A percentile compares a stretch with the other conserved stretches of the same genome.
These are phyloP conservation scores for Xenosphaeropsis pyriputrescens DNA, from an alignment of 2,329 filamentous ascomycete genomes.

Conservation along the genomic window DNA sequence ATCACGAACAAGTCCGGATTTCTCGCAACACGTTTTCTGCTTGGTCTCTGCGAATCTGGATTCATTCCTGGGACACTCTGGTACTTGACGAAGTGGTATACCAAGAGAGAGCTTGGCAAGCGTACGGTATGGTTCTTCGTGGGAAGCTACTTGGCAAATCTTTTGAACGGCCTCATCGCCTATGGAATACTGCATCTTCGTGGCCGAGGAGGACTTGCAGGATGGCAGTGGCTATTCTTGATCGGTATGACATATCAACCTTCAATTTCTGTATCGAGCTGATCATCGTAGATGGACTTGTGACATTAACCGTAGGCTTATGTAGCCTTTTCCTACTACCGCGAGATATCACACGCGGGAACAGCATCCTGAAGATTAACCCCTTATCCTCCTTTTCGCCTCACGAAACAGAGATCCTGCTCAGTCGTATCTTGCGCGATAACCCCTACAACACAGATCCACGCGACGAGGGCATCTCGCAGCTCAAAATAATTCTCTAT, in stretches of 20 bases:
- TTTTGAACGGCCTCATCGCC: slow-evolving; percentile 11
- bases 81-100: slow-evolving; percentile 15
- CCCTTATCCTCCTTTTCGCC: no score
- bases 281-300: slow-evolving; percentile 6
- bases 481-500: no score
- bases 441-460: slow-evolving; percentile 26
- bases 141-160: slow-evolving; percentile 8
- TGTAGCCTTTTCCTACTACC: slow-evolving; percentile 11
- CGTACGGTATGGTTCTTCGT: slow-evolving; percentile 13
- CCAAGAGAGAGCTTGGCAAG: slow-evolving; percentile 11
- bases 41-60: slow-evolving; percentile 13
- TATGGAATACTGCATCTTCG: slow-evolving; percentile 12
- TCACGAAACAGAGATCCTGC: slow-evolving; percentile 44
- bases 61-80: slow-evolving; percentile 17
- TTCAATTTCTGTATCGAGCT: slow-evolving; percentile 15
- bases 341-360: slow-evolving; percentile 9
- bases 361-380: background rate
- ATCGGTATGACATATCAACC: slow-evolving; percentile 17
- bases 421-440: slow-evolving; percentile 39
- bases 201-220: slow-evolving; percentile 8
- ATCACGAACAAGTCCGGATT: slow-evolving; percentile 19
- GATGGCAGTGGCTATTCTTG: slow-evolving; percentile 25
- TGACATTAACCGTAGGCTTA: slow-evolving; percentile 12
- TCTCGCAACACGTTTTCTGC: slow-evolving; percentile 8
- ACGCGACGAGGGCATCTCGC: no score